Conservation (phyloP, 208 protist species). For the Balamuthia mandrillaris region DNA sequence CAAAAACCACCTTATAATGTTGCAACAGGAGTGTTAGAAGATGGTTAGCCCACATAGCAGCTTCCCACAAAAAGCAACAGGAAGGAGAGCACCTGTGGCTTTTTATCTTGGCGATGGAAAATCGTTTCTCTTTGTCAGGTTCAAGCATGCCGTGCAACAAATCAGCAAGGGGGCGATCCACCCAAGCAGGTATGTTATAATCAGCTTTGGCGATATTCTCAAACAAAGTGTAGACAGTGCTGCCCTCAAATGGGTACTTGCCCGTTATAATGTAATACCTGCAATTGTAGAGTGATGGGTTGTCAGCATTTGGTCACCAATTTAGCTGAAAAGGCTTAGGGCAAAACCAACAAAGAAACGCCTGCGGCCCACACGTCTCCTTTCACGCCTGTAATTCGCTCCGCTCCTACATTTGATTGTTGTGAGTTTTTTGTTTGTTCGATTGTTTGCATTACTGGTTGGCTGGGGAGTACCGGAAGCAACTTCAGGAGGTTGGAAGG, state of each 20-base stretch:
- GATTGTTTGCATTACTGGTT: too few species aligned
- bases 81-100: not conserved
- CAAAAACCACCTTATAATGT: too few species aligned
- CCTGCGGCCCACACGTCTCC: slow-evolving; percentile 30
- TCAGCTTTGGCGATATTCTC: slow-evolving; percentile 37
- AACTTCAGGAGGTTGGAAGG: slow-evolving; percentile 26
- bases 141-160: not conserved
- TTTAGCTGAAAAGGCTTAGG: not conserved
- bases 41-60: too few species aligned
- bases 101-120: too few species aligned
- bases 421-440: too few species aligned
- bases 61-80: too few species aligned
- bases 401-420: too few species aligned
- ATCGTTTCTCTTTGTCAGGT: slow-evolving; percentile 14
- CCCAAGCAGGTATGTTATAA: not conserved
- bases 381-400: slow-evolving; percentile 28
- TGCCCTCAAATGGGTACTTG: slow-evolving; percentile 9
- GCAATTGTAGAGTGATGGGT: not conserved
- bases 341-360: not conserved
- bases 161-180: not conserved
- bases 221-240: slow-evolving; percentile 24
- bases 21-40: too few species aligned
- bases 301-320: not conserved
- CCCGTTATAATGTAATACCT: slow-evolving; percentile 27
- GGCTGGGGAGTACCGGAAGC: slow-evolving; percentile 13